These are phyloP conservation scores for Trichoderma gamsii DNA, from an alignment of 495 filamentous ascomycete species.

Conservation along the genomic window DNA sequence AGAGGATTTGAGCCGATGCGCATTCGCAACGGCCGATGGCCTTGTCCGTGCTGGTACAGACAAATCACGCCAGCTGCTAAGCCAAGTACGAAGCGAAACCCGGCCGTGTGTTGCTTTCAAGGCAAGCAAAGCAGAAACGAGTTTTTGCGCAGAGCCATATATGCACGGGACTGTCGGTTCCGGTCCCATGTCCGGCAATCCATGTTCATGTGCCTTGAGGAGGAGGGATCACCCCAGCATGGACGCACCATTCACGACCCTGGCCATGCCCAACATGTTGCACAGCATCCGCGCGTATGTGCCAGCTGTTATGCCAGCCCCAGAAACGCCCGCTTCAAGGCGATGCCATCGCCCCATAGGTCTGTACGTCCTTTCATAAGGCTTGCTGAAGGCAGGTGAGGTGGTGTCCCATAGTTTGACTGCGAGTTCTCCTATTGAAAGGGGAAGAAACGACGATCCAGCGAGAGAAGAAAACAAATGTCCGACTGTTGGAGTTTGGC, in stretches of 20 bases:
- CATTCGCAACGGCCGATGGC: too few relatives aligned
- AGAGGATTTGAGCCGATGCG: too few relatives aligned
- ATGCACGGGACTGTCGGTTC: slow-evolving; percentile 6
- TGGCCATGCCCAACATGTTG: background rate
- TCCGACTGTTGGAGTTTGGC: too few relatives aligned
- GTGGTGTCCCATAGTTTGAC: background rate
- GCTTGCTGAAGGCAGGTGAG: background rate
- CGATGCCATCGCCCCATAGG: background rate
- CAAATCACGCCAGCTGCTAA: too few relatives aligned
- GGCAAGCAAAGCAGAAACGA: too few relatives aligned
- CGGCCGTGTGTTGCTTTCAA: background rate
- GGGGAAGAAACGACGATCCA: too few relatives aligned
- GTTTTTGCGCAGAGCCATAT: background rate
- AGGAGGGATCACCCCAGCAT: background rate
- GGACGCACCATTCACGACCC: background rate
- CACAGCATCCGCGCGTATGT: slow-evolving; percentile 1
- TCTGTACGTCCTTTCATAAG: background rate
- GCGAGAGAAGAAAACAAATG: too few relatives aligned
- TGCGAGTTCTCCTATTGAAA: too few relatives aligned
- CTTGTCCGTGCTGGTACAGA: too few relatives aligned
- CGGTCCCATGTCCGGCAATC: background rate
- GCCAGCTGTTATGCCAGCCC: background rate
- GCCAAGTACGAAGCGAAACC: too few relatives aligned
- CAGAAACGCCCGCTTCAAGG: slow-evolving; percentile 10
- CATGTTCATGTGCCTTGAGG: background rate